These are phyloP conservation scores for Ramularia endophylla DNA, from an alignment of 2,329 filamentous ascomycete species.

Conservation along the genomic window DNA sequence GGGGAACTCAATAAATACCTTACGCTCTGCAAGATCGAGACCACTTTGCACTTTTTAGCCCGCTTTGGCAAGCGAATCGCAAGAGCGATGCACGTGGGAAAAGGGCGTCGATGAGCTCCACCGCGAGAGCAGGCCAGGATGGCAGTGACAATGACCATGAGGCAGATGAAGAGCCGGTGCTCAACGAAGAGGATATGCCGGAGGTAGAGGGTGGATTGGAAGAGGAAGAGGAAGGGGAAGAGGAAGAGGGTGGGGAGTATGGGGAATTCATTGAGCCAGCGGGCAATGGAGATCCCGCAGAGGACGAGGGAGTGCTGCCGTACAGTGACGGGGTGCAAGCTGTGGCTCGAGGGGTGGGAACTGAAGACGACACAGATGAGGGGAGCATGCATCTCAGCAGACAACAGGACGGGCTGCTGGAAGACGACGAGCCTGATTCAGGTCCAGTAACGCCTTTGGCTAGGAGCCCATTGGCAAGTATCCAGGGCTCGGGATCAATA, in stretches of 20 bases:
- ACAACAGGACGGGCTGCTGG: constrained; percentile 6
- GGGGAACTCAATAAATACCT: too few relatives aligned
- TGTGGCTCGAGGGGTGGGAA: constrained; percentile 8
- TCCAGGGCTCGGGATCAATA: constrained; percentile 64
- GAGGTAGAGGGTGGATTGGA: constrained; percentile 24
- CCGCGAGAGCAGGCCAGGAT: constrained; percentile 56
- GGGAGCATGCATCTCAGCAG: constrained; percentile 16
- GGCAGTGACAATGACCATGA: constrained; percentile 53
- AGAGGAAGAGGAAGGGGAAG: constrained; percentile 21
- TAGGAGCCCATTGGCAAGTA: constrained; percentile 51
- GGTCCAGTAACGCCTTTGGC: constrained; percentile 19
- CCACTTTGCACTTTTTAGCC: too few relatives aligned
- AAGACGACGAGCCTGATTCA: constrained; percentile 13
- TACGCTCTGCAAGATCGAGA: too few relatives aligned
- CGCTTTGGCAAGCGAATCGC: not conserved
- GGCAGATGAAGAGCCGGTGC: constrained; percentile 32
- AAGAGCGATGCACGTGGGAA: constrained; percentile 49
- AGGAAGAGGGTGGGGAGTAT: constrained; percentile 15
- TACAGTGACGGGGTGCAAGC: constrained; percentile 1
- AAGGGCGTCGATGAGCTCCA: constrained; percentile 62
- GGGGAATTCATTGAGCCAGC: constrained; percentile 8
- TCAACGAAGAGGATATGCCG: constrained; percentile 19
- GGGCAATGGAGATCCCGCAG: constrained; percentile 8
- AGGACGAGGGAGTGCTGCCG: constrained; percentile 12
- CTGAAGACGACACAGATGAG: constrained; percentile 11